Percentiles rank a stretch among this genome's conserved stretches.
Conservation (phyloP, 1,284 basidiomycete genomes). For the Ustilago hordei region DNA sequence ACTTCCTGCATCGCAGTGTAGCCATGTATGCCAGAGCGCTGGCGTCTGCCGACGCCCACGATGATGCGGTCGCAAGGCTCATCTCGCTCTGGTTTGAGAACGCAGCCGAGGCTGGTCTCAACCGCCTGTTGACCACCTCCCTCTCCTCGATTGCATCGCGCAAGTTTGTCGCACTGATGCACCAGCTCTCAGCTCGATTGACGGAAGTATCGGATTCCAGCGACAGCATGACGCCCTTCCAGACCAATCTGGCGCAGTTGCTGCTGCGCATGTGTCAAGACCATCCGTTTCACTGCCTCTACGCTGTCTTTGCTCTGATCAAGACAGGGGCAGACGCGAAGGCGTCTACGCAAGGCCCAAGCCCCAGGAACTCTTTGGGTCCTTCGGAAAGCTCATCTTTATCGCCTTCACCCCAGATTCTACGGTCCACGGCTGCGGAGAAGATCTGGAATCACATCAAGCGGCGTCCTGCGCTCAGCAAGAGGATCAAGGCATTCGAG, state of each 20-base stretch:
- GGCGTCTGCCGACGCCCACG: conserved; percentile 77
- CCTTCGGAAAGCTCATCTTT: background rate
- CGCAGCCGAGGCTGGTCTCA: conserved; percentile 76
- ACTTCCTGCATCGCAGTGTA: conserved; percentile 81
- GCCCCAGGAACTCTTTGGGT: conserved; percentile 19
- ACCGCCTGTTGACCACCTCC: conserved; percentile 73
- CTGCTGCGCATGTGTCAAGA: conserved; percentile 83
- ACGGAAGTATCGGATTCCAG: conserved; percentile 66
- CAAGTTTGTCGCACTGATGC: conserved; percentile 89
- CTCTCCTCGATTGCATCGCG: conserved; percentile 81
- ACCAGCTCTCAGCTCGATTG: conserved; percentile 90
- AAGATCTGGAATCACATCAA: conserved; percentile 78
- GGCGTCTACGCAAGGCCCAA: conserved; percentile 14
- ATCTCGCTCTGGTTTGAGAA: conserved; percentile 92
- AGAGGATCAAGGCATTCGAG: conserved; percentile 76
- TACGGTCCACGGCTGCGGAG: conserved; percentile 77
- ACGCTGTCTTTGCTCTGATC: conserved; percentile 81
- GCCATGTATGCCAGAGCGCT: conserved; percentile 85
- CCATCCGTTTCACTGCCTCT: conserved; percentile 93
- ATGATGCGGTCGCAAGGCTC: conserved; percentile 81
- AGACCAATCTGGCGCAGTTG: conserved; percentile 77
- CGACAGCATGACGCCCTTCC: conserved; percentile 71
- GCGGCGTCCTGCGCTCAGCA: conserved; percentile 69
- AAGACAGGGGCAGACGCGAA: conserved; percentile 50
- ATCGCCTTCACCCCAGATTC: conserved; percentile 31